Evolutionary conservation across 805 yeast genomes (phyloP).

Genomic region (Schwanniomyces polymorphus): DNA sequence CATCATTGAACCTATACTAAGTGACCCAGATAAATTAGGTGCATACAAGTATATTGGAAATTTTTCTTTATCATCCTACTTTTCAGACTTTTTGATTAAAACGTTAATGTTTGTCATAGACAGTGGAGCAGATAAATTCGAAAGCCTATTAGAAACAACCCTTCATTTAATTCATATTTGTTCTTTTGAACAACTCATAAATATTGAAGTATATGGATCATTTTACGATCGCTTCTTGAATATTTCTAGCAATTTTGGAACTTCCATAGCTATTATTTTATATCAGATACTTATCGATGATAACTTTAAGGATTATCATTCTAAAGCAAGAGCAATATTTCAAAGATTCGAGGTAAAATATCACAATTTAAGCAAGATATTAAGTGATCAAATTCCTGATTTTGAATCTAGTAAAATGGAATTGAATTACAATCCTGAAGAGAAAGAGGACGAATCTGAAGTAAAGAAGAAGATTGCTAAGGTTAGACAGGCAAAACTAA

Average conservation of each 20-base stretch:
- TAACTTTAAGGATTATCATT: slow-evolving; percentile 41
- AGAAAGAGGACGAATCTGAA: slow-evolving; percentile 43
- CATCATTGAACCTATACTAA: slow-evolving; percentile 55
- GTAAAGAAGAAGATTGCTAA: slow-evolving; percentile 69
- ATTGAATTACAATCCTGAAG: slow-evolving; percentile 8
- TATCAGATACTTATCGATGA: slow-evolving; percentile 41
- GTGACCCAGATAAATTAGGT: slow-evolving; percentile 30
- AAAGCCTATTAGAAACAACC: slow-evolving; percentile 55
- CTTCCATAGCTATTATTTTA: slow-evolving; percentile 38
- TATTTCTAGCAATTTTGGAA: slow-evolving; percentile 28
- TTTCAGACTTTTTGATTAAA: slow-evolving; percentile 52
- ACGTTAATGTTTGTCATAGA: slow-evolving; percentile 41
- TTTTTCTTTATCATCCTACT: slow-evolving; percentile 53
- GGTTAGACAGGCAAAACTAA: slow-evolving; percentile 64
- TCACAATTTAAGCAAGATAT: slow-evolving; percentile 15
- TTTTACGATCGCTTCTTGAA: slow-evolving; percentile 30
- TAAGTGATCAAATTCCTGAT: slow-evolving; percentile 17
- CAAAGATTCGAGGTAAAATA: slow-evolving; percentile 25
- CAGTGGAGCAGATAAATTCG: slow-evolving; percentile 44
- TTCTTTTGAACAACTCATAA: slow-evolving; percentile 29
- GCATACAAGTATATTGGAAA: slow-evolving; percentile 46
- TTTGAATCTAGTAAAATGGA: slow-evolving; percentile 25
- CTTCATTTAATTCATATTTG: slow-evolving; percentile 72
- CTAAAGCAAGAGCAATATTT: slow-evolving; percentile 60
- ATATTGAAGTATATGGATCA: slow-evolving; percentile 25